These are phyloP conservation scores for Cystobasidium tubakii DNA, from an alignment of 768 basidiomycete species.

Conservation along the genomic window DNA sequence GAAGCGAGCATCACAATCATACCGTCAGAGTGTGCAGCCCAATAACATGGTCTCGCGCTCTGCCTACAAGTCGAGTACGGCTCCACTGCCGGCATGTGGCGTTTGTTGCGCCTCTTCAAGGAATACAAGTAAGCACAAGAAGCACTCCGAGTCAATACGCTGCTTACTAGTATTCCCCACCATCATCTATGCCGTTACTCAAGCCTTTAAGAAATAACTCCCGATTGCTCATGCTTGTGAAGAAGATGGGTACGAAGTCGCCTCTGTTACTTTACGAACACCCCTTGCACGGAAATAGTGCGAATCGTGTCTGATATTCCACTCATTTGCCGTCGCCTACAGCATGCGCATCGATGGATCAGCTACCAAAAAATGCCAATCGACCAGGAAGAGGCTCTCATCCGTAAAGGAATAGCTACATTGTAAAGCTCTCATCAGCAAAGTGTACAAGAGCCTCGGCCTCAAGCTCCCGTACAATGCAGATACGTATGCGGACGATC, in stretches of 20 bases:
- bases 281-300: too few relatives aligned
- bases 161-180: not conserved
- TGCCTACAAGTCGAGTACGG: constrained; percentile 36
- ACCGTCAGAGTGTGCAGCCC: too few relatives aligned
- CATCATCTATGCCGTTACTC: constrained; percentile 34
- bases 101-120: constrained; percentile 30
- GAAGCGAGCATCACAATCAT: not conserved
- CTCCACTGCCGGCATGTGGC: constrained; percentile 29
- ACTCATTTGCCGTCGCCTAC: too few relatives aligned
- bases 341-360: constrained; percentile 43
- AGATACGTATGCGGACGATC: constrained; percentile 42
- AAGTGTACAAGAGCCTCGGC: constrained; percentile 42
- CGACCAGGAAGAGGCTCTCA: constrained; percentile 38
- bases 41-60: too few relatives aligned
- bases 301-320: too few relatives aligned
- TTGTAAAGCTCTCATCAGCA: constrained; percentile 45
- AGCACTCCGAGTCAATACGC: too few relatives aligned
- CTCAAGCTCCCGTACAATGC: constrained; percentile 43
- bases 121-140: constrained; percentile 37
- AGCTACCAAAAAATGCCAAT: constrained; percentile 10
- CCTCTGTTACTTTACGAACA: not conserved
- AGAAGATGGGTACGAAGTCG: constrained; percentile 28
- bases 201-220: constrained; percentile 42
- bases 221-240: constrained; percentile 32
- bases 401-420: constrained; percentile 43